These are phyloP conservation scores for Lodderomyces parapsilosis DNA, from an alignment of 1,139 yeast genomes.

Conservation along the genomic window DNA sequence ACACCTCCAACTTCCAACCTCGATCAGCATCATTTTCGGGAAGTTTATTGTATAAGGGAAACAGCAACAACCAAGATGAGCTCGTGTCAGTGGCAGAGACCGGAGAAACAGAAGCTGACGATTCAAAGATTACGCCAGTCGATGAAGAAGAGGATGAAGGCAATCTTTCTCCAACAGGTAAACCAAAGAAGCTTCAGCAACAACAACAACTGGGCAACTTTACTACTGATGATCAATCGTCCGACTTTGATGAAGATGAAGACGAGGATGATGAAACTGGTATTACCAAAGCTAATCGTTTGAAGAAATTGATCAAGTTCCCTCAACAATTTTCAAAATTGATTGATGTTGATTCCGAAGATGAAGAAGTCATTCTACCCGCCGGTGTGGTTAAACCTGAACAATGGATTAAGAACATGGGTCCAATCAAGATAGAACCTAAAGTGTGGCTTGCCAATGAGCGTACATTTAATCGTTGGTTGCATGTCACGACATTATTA, in stretches of 20 bases:
- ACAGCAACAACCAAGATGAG: slow-evolving; percentile 5
- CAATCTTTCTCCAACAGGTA: slow-evolving; percentile 10
- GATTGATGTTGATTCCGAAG: slow-evolving; percentile 79
- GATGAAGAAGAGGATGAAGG: slow-evolving; percentile 10
- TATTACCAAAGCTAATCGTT: slow-evolving; percentile 22
- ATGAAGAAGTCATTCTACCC: slow-evolving; percentile 78
- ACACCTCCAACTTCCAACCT: slow-evolving; percentile 32
- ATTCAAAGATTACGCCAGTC: slow-evolving; percentile 11
- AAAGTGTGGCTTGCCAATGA: slow-evolving; percentile 98
- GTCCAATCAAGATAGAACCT: slow-evolving; percentile 92
- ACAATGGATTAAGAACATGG: slow-evolving; percentile 77
- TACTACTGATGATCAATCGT: slow-evolving; percentile 16
- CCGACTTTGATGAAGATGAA: slow-evolving; percentile 35
- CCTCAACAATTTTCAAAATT: slow-evolving; percentile 38
- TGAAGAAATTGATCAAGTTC: slow-evolving; percentile 25
- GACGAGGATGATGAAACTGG: slow-evolving; percentile 43
- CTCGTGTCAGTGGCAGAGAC: not conserved
- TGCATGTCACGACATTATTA: slow-evolving; percentile 83
- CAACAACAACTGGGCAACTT: slow-evolving; percentile 4
- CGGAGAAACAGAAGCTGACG: slow-evolving; percentile 7
- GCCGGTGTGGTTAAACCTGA: slow-evolving; percentile 86
- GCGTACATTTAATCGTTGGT: slow-evolving; percentile 95
- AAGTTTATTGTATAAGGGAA: slow-evolving; percentile 23
- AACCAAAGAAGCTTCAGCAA: not conserved
- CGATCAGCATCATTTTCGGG: slow-evolving; percentile 45